Conservation (phyloP, 352 stramenopile species). For the Peronospora tabacina region DNA sequence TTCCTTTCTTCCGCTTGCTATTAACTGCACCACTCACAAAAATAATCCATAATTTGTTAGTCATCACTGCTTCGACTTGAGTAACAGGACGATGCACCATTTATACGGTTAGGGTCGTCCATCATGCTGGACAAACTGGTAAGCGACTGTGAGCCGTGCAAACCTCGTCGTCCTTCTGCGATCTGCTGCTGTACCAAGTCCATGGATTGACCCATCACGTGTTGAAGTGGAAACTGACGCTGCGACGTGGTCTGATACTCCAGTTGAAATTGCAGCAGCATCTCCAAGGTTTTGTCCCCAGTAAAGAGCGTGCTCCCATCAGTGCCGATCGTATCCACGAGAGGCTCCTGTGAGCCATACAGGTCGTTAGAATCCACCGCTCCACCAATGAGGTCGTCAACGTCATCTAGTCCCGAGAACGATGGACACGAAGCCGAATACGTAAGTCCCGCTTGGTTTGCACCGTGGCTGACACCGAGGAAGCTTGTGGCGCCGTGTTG, state of each 20-base stretch:
- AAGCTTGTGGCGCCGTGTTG: conserved; percentile 29
- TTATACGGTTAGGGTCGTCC: conserved; percentile 45
- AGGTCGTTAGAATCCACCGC: conserved; percentile 24
- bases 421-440: conserved; percentile 70
- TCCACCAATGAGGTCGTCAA: conserved; percentile 41
- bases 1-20: conserved; percentile 60
- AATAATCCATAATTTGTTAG: background rate
- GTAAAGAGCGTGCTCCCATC: conserved; percentile 7
- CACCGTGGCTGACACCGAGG: conserved; percentile 10
- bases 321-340: conserved; percentile 13
- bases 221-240: conserved; percentile 46
- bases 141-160: conserved; percentile 67
- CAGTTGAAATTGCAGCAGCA: conserved; percentile 59
- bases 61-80: background rate
- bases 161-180: conserved; percentile 23
- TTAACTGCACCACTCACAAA: conserved; percentile 22
- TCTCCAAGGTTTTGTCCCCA: conserved; percentile 41
- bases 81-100: conserved; percentile 12
- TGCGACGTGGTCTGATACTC: conserved; percentile 34
- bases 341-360: conserved; percentile 23
- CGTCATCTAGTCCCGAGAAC: conserved; percentile 57
- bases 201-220: conserved; percentile 33
- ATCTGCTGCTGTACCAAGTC: conserved; percentile 32
- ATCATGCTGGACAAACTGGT: conserved; percentile 71
- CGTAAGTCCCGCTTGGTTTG: conserved; percentile 27